Base-by-base conservation (phyloP, 768 basidiomycete genomes). In the Lanmaoa rubissima region DNA sequence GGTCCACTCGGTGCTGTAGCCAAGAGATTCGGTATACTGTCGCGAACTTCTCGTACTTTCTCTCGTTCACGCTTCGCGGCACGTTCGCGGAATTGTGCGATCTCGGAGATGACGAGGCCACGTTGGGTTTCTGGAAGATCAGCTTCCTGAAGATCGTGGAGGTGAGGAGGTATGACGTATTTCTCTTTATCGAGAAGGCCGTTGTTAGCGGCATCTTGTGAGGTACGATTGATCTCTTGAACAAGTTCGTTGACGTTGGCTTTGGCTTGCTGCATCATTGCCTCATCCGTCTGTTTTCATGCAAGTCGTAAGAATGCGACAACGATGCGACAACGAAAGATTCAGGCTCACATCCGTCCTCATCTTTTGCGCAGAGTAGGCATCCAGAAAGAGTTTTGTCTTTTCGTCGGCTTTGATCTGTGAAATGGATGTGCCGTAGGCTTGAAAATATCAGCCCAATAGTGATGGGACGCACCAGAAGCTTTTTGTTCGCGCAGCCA, bases 331-430 rank as follows among this genome's bases (percentile, higher is more conserved):
- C 16, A 48, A 48, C 38, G 38, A 40, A 43, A 43, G 24, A 32
- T 12, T 11, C 24, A 41, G 10, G 76, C 89, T 71, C 66, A 95
- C 95, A 69, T 92, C 90, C 8, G 87, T 91, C 55, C 82, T 73
- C 79, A 92, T 90, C 61, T 90, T 83, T 64, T 88, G 85, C 17
- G 86, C 78, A 50, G 85, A 80, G 70, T 92, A 97, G 35, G 90
- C 88, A 62, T 98, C 94, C 58, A 98, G 73, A 64, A 95, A 92
- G 10, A 83, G 79, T 49, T 86, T 86, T 0, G 94, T 97, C 75
- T 97, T 97, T 74, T 97, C 94, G 71, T 99, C 97, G 55, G 92
- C 94, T 76, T 96, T 98, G 59, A 98, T 86, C 89, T 93, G 67
- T 42, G 54, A 56, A 19, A 26, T 34, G 47, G 6, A 43, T n/a